Evolutionary conservation across 148 eudicot genomes (phyloP).

Genomic region (Beta vulgaris): DNA sequence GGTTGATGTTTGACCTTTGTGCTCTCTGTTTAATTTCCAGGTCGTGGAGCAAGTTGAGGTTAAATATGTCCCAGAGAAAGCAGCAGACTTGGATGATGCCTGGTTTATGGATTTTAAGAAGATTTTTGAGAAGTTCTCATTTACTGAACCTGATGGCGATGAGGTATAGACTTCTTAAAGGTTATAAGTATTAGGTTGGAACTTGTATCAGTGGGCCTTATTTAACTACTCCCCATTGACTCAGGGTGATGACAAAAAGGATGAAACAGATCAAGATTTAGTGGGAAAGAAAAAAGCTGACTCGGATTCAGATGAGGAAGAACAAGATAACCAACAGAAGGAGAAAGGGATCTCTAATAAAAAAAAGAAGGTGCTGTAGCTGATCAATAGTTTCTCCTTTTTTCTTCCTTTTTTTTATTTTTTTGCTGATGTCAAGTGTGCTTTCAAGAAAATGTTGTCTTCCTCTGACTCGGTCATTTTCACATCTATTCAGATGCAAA

Average conservation of each 20-base stretch:
- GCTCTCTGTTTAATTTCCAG: conserved; percentile 30
- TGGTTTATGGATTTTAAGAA: conserved; percentile 63
- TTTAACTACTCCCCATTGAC: not conserved
- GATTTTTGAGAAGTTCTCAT: conserved; percentile 74
- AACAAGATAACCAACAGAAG: conserved; percentile 66
- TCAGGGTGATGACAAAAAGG: conserved; percentile 73
- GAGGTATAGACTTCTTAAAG: conserved; percentile 42
- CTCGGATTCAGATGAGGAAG: conserved; percentile 97
- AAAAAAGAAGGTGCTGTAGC: conserved; percentile 86
- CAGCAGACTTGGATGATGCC: conserved; percentile 61
- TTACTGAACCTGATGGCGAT: conserved; percentile 46
- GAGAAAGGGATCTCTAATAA: conserved; percentile 88
- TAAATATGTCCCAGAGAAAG: conserved; percentile 70
- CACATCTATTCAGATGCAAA: conserved; percentile 59
- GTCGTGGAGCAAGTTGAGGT: conserved; percentile 58
- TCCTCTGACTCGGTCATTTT: not conserved
- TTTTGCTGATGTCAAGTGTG: not conserved
- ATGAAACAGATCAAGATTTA: conserved; percentile 52
- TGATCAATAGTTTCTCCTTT: too few species aligned
- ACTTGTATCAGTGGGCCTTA: not conserved
- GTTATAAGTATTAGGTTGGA: not conserved
- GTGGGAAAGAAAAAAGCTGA: conserved; percentile 67
- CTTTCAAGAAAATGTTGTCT: not conserved
- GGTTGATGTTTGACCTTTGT: not conserved
- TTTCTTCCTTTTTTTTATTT: not conserved